Percentiles rank a stretch among this genome's conserved stretches.
Conservation (phyloP, 805 yeast species). For the Suhomyces faveliae region DNA sequence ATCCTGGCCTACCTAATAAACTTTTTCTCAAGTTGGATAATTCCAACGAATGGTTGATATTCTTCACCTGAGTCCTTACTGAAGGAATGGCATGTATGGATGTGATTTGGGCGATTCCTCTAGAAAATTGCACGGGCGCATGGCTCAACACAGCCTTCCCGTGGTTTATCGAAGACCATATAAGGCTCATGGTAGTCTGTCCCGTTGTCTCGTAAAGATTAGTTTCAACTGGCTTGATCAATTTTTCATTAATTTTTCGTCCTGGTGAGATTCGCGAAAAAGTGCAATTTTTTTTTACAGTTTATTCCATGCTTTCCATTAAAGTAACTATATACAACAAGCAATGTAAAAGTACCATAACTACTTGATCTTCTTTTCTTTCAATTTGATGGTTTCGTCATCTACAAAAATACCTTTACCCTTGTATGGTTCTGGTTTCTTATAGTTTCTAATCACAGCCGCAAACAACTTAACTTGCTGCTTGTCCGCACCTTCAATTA, state of each 20-base stretch:
- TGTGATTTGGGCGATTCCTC: slow-evolving; percentile 41
- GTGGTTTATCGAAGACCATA: slow-evolving; percentile 4
- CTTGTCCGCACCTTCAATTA: slow-evolving; percentile 84
- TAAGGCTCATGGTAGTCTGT: not conserved
- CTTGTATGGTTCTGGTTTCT: slow-evolving; percentile 97
- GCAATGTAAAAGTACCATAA: not conserved
- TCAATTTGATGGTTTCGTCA: slow-evolving; percentile 85
- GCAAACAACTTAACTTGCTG: slow-evolving; percentile 88
- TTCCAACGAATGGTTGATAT: slow-evolving; percentile 64
- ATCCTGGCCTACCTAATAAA: slow-evolving; percentile 77
- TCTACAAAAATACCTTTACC: slow-evolving; percentile 96
- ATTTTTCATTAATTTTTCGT: not conserved
- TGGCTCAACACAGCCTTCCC: not conserved
- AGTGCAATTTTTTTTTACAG: not conserved
- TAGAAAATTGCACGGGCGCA: not conserved
- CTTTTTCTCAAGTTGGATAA: slow-evolving; percentile 69
- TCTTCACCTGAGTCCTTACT: slow-evolving; percentile 46
- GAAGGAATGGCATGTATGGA: slow-evolving; percentile 53
- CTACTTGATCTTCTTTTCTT: slow-evolving; percentile 91
- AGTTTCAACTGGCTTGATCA: not conserved
- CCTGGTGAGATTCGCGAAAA: not conserved
- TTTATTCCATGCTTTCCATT: not conserved
- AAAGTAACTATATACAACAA: slow-evolving; percentile 1
- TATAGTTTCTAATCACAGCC: slow-evolving; percentile 77
- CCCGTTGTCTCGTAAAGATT: not conserved